These are phyloP conservation scores for Aureobasidium sp. DNA, from an alignment of 2,329 filamentous ascomycete genomes.

Conservation along the genomic window DNA sequence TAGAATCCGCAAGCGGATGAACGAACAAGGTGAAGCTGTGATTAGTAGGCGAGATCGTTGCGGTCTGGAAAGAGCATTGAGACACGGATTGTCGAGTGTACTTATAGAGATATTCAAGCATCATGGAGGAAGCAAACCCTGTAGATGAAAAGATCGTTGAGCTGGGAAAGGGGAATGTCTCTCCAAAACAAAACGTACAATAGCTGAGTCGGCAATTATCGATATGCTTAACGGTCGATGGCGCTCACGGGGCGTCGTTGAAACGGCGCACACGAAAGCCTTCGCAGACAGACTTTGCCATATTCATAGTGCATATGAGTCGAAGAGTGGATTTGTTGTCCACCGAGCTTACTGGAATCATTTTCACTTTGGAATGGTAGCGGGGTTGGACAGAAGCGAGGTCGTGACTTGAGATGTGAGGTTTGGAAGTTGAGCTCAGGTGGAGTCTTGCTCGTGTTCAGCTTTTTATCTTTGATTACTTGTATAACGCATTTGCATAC, in stretches of 20 bases:
- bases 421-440: not conserved
- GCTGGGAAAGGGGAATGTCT: slow-evolving; percentile 1
- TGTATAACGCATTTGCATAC: not conserved
- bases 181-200: slow-evolving; percentile 11
- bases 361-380: not conserved
- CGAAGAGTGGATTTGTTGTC: not conserved
- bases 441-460: not conserved
- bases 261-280: slow-evolving; percentile 2
- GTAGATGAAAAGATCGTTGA: not conserved
- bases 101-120: not conserved
- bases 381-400: not conserved
- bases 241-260: slow-evolving; percentile 2
- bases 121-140: not conserved
- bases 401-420: not conserved
- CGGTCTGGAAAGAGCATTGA: slow-evolving; percentile 8
- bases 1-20: slow-evolving; percentile 7
- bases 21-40: slow-evolving; percentile 6
- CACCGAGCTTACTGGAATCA: not conserved
- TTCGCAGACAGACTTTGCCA: not conserved
- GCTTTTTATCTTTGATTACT: not conserved
- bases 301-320: not conserved
- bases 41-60: slow-evolving; percentile 12
- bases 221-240: slow-evolving; percentile 9
- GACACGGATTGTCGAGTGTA: slow-evolving; percentile 5
- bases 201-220: slow-evolving; percentile 12